Conservation (phyloP, 1,284 basidiomycete species). For the Moniliella sp. region DNA sequence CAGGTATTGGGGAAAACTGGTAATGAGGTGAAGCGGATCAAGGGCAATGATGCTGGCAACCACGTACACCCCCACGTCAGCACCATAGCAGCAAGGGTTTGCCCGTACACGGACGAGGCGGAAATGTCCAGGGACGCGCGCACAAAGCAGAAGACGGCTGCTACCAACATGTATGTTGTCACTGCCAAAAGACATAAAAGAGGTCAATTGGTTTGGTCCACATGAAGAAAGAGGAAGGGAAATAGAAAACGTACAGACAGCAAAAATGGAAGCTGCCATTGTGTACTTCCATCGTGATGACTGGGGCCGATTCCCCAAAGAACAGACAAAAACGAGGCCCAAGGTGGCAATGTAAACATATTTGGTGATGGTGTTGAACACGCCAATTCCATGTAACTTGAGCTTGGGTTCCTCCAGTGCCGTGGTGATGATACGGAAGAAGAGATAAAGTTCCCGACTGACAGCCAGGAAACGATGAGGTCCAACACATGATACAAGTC, state of each 20-base stretch:
- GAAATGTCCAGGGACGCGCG: no score
- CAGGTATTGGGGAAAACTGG: conserved; percentile 47
- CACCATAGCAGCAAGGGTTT: conserved; percentile 57
- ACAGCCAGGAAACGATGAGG: conserved; percentile 59
- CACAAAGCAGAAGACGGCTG: conserved; percentile 4
- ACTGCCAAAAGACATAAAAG: background rate
- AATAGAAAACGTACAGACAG: background rate
- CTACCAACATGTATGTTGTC: background rate
- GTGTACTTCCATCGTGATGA: conserved; percentile 35
- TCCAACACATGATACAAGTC: conserved; percentile 10
- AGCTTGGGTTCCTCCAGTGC: conserved; percentile 33
- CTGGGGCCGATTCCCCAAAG: conserved; percentile 4
- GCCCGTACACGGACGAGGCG: conserved; percentile 56
- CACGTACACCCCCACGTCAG: conserved; percentile 52
- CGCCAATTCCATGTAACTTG: conserved; percentile 49
- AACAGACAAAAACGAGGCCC: conserved; percentile 7
- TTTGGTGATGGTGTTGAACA: conserved; percentile 20
- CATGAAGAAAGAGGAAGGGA: background rate
- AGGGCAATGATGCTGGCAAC: conserved; percentile 57
- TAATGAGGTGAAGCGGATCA: conserved; percentile 85
- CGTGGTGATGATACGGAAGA: background rate
- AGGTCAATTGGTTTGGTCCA: background rate
- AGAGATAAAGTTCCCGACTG: conserved; percentile 54
- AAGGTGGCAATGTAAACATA: conserved; percentile 37
- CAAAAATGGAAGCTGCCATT: background rate